phyloP scores from a whole-genome alignment of 2,329 filamentous ascomycete species.

The Fusarium sp. region DNA sequence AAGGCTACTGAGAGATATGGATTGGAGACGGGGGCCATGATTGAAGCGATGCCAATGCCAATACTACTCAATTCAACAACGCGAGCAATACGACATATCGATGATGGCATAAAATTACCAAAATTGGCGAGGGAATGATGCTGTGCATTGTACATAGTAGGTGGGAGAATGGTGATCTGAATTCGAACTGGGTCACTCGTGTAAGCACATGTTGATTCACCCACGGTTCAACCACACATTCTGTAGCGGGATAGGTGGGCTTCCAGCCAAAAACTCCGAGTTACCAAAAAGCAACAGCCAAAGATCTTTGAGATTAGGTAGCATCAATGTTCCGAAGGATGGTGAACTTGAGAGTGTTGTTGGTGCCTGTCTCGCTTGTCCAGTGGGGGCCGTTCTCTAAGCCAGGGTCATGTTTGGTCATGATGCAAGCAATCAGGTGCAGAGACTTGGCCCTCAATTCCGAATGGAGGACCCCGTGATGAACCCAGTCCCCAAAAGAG shows the following conservation, averaged over 20 bases:
- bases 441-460: slow-evolving; percentile 13
- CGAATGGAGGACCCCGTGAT: slow-evolving; percentile 25
- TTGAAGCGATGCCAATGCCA: slow-evolving; percentile 1
- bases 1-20: neutral
- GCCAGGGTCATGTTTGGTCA: slow-evolving; percentile 2
- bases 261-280: slow-evolving; percentile 4
- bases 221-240: slow-evolving; percentile 1
- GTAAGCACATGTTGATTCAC: slow-evolving; percentile 11
- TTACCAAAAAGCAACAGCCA: slow-evolving; percentile 7
- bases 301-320: slow-evolving; percentile 13
- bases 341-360: neutral
- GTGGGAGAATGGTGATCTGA: neutral
- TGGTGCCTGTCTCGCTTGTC: slow-evolving; percentile 6
- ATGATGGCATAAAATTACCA: neutral
- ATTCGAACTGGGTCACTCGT: slow-evolving; percentile 26
- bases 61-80: neutral
- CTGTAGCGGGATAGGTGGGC: neutral
- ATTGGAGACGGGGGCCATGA: neutral
- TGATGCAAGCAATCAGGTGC: slow-evolving; percentile 23
- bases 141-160: neutral
- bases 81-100: slow-evolving; percentile 7
- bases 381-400: neutral
- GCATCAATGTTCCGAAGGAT: slow-evolving; percentile 1
- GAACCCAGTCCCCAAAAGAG: slow-evolving; percentile 36
- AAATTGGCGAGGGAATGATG: neutral